A percentile compares a stretch with the other conserved stretches of the same genome.
phyloP scores from a whole-genome alignment of 2,329 filamentous ascomycete genomes.

The Neoascochyta sp. region DNA sequence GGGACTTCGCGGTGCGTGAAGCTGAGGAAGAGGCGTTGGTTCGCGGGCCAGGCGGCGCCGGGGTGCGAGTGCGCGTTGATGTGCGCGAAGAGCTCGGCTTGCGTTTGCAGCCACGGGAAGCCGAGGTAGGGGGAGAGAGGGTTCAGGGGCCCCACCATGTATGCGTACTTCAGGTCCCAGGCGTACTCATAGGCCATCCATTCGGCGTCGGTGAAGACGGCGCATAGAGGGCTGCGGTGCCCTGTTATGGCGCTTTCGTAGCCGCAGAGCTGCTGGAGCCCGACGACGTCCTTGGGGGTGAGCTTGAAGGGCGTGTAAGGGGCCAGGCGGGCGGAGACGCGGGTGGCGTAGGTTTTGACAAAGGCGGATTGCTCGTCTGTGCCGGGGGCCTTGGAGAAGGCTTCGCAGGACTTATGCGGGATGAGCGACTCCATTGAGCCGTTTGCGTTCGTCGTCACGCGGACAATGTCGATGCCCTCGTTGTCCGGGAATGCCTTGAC shows the following conservation, averaged over 20 bases:
- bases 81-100: conserved; percentile 39
- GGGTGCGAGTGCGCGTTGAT: conserved; percentile 35
- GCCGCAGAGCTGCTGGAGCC: conserved; percentile 62
- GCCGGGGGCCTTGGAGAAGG: conserved; percentile 33
- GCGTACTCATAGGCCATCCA: conserved; percentile 64
- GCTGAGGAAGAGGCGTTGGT: conserved; percentile 60
- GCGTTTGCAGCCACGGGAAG: conserved; percentile 63
- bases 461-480: conserved; percentile 31
- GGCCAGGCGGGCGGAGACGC: conserved; percentile 22
- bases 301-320: conserved; percentile 53
- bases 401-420: conserved; percentile 34
- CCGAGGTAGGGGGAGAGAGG: conserved; percentile 55
- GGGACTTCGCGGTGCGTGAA: conserved; percentile 68
- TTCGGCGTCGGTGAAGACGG: conserved; percentile 58
- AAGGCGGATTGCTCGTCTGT: conserved; percentile 28
- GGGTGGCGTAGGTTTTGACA: conserved; percentile 25
- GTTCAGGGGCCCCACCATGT: conserved; percentile 63
- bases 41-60: conserved; percentile 37
- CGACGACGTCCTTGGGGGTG: conserved; percentile 58
- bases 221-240: conserved; percentile 54
- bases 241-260: conserved; percentile 62
- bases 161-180: conserved; percentile 60
- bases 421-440: conserved; percentile 30
- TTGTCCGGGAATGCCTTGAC: conserved; percentile 27
- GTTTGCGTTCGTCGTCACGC: conserved; percentile 28